Base-by-base conservation (phyloP, 306 rosid species). In the Trifolium repens region DNA sequence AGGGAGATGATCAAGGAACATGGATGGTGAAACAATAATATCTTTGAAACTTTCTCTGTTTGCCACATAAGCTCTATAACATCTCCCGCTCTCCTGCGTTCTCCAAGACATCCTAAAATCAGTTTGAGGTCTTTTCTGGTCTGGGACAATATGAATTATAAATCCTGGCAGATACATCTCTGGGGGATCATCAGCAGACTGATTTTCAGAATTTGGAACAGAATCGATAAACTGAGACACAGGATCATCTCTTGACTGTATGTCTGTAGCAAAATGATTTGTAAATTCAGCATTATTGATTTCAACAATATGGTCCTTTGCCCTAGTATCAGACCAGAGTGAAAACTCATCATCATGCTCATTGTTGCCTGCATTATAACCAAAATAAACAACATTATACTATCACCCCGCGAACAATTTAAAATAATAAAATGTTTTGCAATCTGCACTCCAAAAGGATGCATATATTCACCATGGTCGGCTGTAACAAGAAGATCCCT, bases 1-100 rank as follows among this genome's bases (percentile, higher is more conserved):
- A 67, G 98, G 98, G 34, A 93, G 93, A 86, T 93, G 98, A 68
- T 93, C 98, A n/a, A 93, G 92, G 86, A 93, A 91, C 98, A 93
- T 93, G 50, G 96, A 93, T 46, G 91, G 91, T 14, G 97, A 88
- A 71, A 93, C 96, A 75, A 82, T 57, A 67, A 93, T 91, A 78
- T 93, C 97, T 80, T 81, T 91, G 91, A 91, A 93, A 71, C 58
- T 87, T 70, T 93, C 92, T 86, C 89, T 84, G 69, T 75, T 80
- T 72, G 94, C 96, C 40, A 91, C 2, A 67, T 89, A 91, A 69
- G 97, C 98, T 81, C 80, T 88, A 65, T 84, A 88, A 66, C 74
- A 64, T 62, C 37, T 84, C 63, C 53, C 78, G 69, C 54, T 76
- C 63, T 75, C 86, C 32, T 19, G 83, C 72, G 70, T 50, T 78